Base-by-base conservation (phyloP, 371 early-diverging fungal genomes). In the Mucor plumbeus region DNA sequence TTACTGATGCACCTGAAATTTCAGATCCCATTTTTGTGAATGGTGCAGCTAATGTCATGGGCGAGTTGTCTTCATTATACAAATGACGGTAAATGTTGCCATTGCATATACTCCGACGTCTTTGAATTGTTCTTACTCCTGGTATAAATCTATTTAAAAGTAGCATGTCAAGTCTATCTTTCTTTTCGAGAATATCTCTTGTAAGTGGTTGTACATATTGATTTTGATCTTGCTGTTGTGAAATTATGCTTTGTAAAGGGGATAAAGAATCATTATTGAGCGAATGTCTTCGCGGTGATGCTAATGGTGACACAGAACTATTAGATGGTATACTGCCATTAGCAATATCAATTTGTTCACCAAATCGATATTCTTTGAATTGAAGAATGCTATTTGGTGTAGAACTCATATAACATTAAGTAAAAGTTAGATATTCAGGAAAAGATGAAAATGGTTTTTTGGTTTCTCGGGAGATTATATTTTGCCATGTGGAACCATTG, bases 61-160 rank as follows among this genome's bases (percentile, higher is more conserved):
- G 53, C 53, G 54, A 31, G 19, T 67, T 67, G 21, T 67, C 68
- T 36, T 67, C 68, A 47, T 67, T 67, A 44, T 67, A 62, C 50
- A 61, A 13, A 11, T n/a, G 58, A 19, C 64, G 69, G 11, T 34
- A 43, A 7, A 63, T 48, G 26, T 68, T 40, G 13, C 63, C 64
- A 41, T 58, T 47, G 5, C 41, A 63, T 59, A 64, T 69, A 31
- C 60, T 69, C 36, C 61, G 65, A 9, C 57, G 61, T 8, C 44
- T 21, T 31, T 55, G 43, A 33, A 59, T 56, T 15, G 54, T 26
- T 26, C 43, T 35, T 41, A 14, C 21, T 35, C n/a, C 17, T 5
- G 43, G n/a, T n/a, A 13, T 26, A 11, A 34, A 9, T 14, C 34
- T 9, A 26, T 61, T 9, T n/a, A 35, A 7, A 26, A 67, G 57